These are phyloP conservation scores for Flaveria brownii DNA, from an alignment of 129 eudicot genomes.

Conservation along the genomic window DNA sequence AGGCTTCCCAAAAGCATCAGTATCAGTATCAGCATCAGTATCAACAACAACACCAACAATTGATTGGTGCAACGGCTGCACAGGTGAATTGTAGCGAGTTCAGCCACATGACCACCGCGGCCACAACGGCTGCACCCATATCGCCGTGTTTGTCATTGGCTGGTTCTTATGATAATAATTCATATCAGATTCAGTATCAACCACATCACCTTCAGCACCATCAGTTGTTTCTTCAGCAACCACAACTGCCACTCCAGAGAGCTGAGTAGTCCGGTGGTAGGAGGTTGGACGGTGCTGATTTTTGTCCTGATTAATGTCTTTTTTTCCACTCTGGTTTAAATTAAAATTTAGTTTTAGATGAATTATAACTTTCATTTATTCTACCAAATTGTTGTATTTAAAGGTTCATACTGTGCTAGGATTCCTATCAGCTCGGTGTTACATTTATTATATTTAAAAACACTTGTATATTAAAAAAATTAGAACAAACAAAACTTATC, in stretches of 20 bases:
- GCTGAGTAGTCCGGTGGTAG: conserved; percentile 27
- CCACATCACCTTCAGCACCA: conserved; percentile 27
- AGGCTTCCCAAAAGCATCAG: conserved; percentile 29
- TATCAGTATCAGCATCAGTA: not conserved
- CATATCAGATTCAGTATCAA: conserved; percentile 31
- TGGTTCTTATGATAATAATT: conserved; percentile 37
- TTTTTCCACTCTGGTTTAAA: conserved; percentile 22
- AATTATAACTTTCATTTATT: not conserved
- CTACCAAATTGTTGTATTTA: conserved; percentile 26
- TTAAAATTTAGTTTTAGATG: conserved; percentile 22
- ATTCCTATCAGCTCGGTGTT: not conserved
- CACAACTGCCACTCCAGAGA: conserved; percentile 31
- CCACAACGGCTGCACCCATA: conserved; percentile 17
- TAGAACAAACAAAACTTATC: too few relatives aligned
- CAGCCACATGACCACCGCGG: conserved; percentile 23
- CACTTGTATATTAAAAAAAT: too few relatives aligned
- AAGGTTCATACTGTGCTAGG: not conserved
- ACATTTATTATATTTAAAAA: too few relatives aligned
- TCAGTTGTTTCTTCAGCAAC: conserved; percentile 32
- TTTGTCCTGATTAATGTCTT: conserved; percentile 5
- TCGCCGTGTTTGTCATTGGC: conserved; percentile 39
- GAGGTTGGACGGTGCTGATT: conserved; percentile 17
- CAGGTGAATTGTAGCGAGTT: conserved; percentile 33
- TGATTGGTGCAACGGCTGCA: not conserved
- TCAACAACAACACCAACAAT: too few relatives aligned